Percentiles rank a stretch among this genome's conserved stretches.
These are phyloP conservation scores for Trichoderma reesei DNA, from an alignment of 495 filamentous ascomycete genomes.

Conservation along the genomic window DNA sequence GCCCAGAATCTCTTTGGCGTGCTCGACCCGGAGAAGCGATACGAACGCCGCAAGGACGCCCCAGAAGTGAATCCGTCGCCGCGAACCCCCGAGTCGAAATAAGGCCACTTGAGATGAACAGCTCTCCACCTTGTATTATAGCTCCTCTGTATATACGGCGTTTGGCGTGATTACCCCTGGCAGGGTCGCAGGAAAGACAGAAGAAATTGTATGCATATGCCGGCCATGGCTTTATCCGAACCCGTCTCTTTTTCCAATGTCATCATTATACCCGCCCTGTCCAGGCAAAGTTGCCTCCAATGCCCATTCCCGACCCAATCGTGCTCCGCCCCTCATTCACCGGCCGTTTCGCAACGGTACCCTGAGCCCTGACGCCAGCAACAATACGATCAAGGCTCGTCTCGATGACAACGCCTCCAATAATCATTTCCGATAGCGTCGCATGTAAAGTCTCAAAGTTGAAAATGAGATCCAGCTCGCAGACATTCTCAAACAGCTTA, in stretches of 20 bases:
- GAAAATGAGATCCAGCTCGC: conserved; percentile 96
- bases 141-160: conserved; percentile 5
- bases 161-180: conserved; percentile 7
- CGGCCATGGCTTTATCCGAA: conserved; percentile 11
- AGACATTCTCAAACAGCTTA: conserved; percentile 93
- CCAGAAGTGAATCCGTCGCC: conserved; percentile 2
- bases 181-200: background rate
- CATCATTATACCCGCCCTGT: conserved; percentile 33
- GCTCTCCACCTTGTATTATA: background rate
- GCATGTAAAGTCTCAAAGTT: conserved; percentile 97
- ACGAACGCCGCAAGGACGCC: conserved; percentile 13
- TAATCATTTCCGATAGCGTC: conserved; percentile 84
- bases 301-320: conserved; percentile 35
- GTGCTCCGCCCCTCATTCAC: conserved; percentile 41
- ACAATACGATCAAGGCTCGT: conserved; percentile 83
- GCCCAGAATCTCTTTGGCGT: conserved; percentile 20
- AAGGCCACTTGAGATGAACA: background rate
- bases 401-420: conserved; percentile 92
- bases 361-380: conserved; percentile 69
- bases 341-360: conserved; percentile 62
- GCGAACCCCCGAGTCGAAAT: background rate
- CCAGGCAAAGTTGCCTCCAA: conserved; percentile 52
- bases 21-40: conserved; percentile 17
- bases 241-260: background rate
- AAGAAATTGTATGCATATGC: conserved; percentile 1